phyloP scores from a whole-genome alignment of 164 flowering plant genomes.

The Magnolia officinalis region DNA sequence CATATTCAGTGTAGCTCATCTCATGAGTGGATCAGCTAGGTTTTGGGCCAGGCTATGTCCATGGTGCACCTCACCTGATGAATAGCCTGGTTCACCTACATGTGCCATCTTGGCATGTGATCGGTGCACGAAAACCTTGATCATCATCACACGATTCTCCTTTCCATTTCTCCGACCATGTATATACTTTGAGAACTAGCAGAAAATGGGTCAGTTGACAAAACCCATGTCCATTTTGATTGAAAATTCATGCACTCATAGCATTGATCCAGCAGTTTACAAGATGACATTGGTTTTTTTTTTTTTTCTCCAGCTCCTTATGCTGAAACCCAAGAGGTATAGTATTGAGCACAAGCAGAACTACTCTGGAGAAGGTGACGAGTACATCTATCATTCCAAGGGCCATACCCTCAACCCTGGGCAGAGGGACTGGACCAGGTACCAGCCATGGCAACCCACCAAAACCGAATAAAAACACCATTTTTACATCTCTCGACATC shows the following conservation, averaged over 20 bases:
- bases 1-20: no score
- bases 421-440: constrained; percentile 93
- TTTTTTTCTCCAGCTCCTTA: constrained; percentile 54
- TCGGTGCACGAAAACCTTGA: neutral
- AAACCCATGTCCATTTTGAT: neutral
- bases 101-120: neutral
- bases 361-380: constrained; percentile 92
- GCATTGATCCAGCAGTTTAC: neutral
- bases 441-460: constrained; percentile 85
- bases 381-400: constrained; percentile 88
- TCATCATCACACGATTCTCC: neutral
- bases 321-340: constrained; percentile 83
- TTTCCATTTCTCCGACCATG: neutral
- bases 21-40: no score
- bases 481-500: neutral
- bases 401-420: constrained; percentile 93
- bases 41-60: neutral
- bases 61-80: neutral
- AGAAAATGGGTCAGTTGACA: neutral
- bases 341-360: constrained; percentile 84
- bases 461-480: neutral
- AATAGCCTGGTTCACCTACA: neutral
- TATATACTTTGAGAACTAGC: neutral
- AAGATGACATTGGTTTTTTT: neutral
- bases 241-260: neutral